Evolutionary conservation across 371 early-diverging fungal species (phyloP), one percentile per base, ranked within the genome.

Genomic region (Mortierella sp.): DNA sequence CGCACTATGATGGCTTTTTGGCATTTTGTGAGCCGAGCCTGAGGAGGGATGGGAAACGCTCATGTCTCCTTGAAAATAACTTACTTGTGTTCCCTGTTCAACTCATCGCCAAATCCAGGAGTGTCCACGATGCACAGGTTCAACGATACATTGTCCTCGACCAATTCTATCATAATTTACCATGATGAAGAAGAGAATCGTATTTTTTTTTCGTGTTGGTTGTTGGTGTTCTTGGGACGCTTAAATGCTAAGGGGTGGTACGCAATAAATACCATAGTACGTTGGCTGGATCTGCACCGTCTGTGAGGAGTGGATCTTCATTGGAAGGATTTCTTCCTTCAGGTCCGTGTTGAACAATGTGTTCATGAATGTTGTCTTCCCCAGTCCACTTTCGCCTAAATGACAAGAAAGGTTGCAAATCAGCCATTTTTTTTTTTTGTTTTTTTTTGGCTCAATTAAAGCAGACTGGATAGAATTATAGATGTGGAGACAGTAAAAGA

Each of bases 351-450:
- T 81, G 70, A 92, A 97, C 7, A 98, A 81, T 6, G 96, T 94
- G 80, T 96, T 96, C 80, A 98, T 85, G 62, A 98, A 94, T 6
- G 99, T 97, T 15, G 95, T 89, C 81, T 97, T 94, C 46, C 99
- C 99, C 43, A 95, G 81, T 34, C 96, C 99, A 67, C 90, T 85
- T 57, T 91, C 86, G 23, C 93, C 93, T 93, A 60, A 55, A 65
- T 44, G 8, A 64, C 41, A 64, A 42, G 59, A 23, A 31, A 17
- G 24, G 15, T 26, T 51, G 28, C 15, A 19, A 21, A 6, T 50
- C 28, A 28, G 49, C 39, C 54, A 39, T 11, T 39, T 39, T 17
- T 11, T 11, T 4, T 39, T n/a, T n/a, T n/a, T n/a, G n/a, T n/a
- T n/a, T n/a, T n/a, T n/a, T n/a, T n/a, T n/a, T n/a, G n/a, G n/a